These are phyloP conservation scores for Mucor circinelloides DNA, from an alignment of 371 early-diverging fungal species.

Conservation along the genomic window DNA sequence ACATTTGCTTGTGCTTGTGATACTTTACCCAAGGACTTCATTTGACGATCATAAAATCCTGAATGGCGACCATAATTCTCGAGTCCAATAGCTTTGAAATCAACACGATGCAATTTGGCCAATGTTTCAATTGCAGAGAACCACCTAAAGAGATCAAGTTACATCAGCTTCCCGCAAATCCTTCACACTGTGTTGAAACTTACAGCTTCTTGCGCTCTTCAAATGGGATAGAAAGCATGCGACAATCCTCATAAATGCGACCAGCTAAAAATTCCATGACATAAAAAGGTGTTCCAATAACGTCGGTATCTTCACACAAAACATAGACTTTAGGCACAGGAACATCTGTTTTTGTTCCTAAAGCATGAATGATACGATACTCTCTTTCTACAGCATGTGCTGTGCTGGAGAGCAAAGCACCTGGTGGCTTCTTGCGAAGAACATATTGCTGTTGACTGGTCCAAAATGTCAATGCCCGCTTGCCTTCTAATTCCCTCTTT, in stretches of 20 bases:
- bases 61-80: slow-evolving; percentile 64
- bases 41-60: slow-evolving; percentile 88
- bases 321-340: slow-evolving; percentile 89
- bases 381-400: slow-evolving; percentile 94
- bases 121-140: slow-evolving; percentile 75
- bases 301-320: slow-evolving; percentile 76
- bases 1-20: slow-evolving; percentile 71
- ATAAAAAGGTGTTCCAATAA: slow-evolving; percentile 93
- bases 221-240: slow-evolving; percentile 57
- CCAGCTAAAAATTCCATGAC: slow-evolving; percentile 94
- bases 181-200: not conserved
- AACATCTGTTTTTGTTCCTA: slow-evolving; percentile 73
- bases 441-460: slow-evolving; percentile 67
- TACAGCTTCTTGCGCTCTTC: slow-evolving; percentile 60
- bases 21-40: slow-evolving; percentile 69
- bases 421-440: slow-evolving; percentile 93
- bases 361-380: slow-evolving; percentile 77
- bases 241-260: slow-evolving; percentile 76
- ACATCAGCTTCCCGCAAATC: not conserved
- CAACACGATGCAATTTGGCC: slow-evolving; percentile 79
- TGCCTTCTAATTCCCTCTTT: not conserved
- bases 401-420: slow-evolving; percentile 79
- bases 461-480: not conserved
- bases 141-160: slow-evolving; percentile 38
- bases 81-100: slow-evolving; percentile 69